A percentile compares a stretch with the other conserved stretches of the same genome.
Conservation (phyloP, 1,284 basidiomycete genomes). For the Ustilago xerochloae region DNA sequence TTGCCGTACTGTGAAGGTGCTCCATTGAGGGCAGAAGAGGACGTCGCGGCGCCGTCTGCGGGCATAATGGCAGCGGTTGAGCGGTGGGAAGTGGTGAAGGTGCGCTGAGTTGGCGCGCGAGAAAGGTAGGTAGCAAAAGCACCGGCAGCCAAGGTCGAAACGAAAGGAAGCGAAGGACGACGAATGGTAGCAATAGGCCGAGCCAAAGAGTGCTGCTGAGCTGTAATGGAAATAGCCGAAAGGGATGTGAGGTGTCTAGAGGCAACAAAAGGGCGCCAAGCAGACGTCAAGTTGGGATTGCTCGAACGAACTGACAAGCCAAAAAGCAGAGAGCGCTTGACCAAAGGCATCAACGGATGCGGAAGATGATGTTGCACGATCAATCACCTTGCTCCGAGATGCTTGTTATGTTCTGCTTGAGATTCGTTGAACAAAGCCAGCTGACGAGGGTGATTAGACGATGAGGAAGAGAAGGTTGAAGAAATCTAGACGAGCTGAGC, state of each 20-base stretch:
- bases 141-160: conserved; percentile 15
- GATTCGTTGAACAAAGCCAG: neutral
- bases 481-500: neutral
- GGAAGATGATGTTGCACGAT: neutral
- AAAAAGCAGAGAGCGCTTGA: conserved; percentile 12
- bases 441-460: neutral
- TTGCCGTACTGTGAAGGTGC: conserved; percentile 71
- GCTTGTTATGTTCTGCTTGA: neutral
- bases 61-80: conserved; percentile 24
- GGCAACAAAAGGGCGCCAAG: conserved; percentile 4
- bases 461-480: neutral
- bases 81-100: conserved; percentile 11
- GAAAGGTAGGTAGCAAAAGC: conserved; percentile 14
- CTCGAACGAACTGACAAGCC: conserved; percentile 30
- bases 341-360: conserved; percentile 32
- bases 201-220: neutral
- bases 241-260: no score
- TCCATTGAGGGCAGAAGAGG: conserved; percentile 3
- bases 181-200: conserved; percentile 2
- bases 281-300: conserved; percentile 12
- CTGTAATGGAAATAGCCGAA: neutral
- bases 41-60: conserved; percentile 13
- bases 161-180: conserved; percentile 3
- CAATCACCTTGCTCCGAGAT: conserved; percentile 1
- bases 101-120: conserved; percentile 2